Evolutionary conservation across 805 yeast species (phyloP), one percentile per base, ranked within the genome.

Genomic region (Yamadazyma olivae): DNA sequence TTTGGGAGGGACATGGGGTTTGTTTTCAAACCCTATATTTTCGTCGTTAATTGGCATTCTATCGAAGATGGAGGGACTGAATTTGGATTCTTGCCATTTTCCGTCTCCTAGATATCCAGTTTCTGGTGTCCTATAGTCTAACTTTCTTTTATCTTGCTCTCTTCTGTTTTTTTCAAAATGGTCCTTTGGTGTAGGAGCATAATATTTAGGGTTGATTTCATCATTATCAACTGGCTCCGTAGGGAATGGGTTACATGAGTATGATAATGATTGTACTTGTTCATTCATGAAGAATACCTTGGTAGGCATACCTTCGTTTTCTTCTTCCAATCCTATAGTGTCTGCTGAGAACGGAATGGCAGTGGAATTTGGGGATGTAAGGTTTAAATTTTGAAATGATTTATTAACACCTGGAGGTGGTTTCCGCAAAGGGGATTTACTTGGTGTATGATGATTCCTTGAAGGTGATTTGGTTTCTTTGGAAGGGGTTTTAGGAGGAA

Each of bases 101-200:
- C 74, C 74, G 36, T 64, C 56, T 9, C 74, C 74, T 32, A 67
- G 41, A 35, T 67, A 67, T 2, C 72, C 74, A 5, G 69, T 56
- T 33, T 52, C 53, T n/a, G 35, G 41, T 1, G 64, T 61, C 21
- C 61, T 46, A 12, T 48, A 47, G 41, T 60, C 70, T 3, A 60
- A 43, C 13, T 33, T 33, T 20, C 56, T 44, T 29, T 44, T 51
- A 14, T 59, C 61, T 10, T 21, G 24, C 15, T 36, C 36, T 13
- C 32, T 36, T 18, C 41, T 48, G 34, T 6, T 41, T 38, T 4
- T 40, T 41, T 4, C 38, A 19, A 65, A 49, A 38, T 64, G 69
- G 36, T 71, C 75, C 30, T 62, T 58, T 2, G 78, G 77, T 0
- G 74, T 62, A 3, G 78, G 78, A 0, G 77, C 77, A 41, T 68